Conservation (phyloP, 169 alveolate species). For the Sarcocystis neurona region DNA sequence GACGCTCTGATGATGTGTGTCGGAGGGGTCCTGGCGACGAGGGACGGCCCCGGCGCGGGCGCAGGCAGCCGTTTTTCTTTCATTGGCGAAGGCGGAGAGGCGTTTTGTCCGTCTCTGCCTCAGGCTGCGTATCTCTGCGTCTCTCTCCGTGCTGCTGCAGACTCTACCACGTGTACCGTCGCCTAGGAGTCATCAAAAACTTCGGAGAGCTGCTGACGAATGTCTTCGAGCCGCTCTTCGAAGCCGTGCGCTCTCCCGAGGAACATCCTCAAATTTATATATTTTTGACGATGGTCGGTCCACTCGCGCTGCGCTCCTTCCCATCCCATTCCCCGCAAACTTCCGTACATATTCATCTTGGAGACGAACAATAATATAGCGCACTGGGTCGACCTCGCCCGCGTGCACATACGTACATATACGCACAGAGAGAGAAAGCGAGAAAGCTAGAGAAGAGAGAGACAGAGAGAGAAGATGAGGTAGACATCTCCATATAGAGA, state of each 20-base stretch:
- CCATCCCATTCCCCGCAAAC: no score
- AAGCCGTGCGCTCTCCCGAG: slow-evolving; percentile 83
- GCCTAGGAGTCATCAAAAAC: slow-evolving; percentile 69
- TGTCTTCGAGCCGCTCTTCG: slow-evolving; percentile 81
- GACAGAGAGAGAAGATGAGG: no score
- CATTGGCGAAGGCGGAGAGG: background rate
- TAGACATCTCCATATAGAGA: no score
- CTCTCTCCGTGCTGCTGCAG: slow-evolving; percentile 6
- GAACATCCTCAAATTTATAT: slow-evolving; percentile 74
- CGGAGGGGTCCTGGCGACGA: no score
- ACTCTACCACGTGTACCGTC: slow-evolving; percentile 80
- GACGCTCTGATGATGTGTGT: no score
- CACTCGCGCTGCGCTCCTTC: background rate
- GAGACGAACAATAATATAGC: no score
- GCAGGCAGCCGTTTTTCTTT: background rate
- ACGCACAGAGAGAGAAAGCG: no score
- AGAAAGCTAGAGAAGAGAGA: no score
- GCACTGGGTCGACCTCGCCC: no score
- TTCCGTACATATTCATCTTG: no score
- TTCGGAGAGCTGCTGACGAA: slow-evolving; percentile 84
- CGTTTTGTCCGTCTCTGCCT: background rate
- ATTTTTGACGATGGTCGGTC: slow-evolving; percentile 67
- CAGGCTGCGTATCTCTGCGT: background rate
- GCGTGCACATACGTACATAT: no score
- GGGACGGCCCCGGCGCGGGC: background rate